Evolutionary conservation across 306 rosid genomes (phyloP), one percentile per base, ranked within the genome.

Genomic region (Senna tora): DNA sequence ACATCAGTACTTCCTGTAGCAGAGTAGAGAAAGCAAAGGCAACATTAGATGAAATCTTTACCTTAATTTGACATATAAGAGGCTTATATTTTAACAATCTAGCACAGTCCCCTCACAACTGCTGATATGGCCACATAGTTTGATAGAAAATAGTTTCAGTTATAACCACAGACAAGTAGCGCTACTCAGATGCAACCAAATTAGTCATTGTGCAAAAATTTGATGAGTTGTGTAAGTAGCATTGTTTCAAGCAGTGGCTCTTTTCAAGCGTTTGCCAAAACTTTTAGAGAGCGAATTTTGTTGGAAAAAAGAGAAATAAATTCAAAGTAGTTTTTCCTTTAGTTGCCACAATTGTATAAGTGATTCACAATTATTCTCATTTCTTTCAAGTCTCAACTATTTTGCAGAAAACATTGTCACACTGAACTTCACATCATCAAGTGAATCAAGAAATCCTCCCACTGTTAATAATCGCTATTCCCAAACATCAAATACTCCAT

Each of bases 1-100:
- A 62, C 49, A 9, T 30, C 79, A 64, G 36, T 7, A 8, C 74
- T 54, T 22, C 67, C 93, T 85, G 75, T 38, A 58, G 75, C 73
- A 51, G 58, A 66, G 61, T 38, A 47, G 33, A 52, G n/a, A 14
- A 55, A 15, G 71, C 14, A 43, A 70, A 15, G 19, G 39, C 54
- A 10, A 16, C 50, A 66, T 75, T 67, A 63, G 76, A 39, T 52
- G 65, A 50, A 20, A 68, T 1, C 45, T 16, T 30, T 43, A 8
- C 36, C 58, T 17, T 55, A 75, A 71, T 71, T 51, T 3, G 39
- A 59, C 58, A 59, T 30, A 69, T 28, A 71, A 60, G 25, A 64
- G 34, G 47, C 17, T 34, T 0, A 55, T 21, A 49, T 28, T 49
- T 25, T 34, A 34, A 33, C 21, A 16, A 34, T 60, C 7, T 34